Base-by-base conservation (phyloP, 495 filamentous ascomycete species). In the Lasiosphaeria ovina region DNA sequence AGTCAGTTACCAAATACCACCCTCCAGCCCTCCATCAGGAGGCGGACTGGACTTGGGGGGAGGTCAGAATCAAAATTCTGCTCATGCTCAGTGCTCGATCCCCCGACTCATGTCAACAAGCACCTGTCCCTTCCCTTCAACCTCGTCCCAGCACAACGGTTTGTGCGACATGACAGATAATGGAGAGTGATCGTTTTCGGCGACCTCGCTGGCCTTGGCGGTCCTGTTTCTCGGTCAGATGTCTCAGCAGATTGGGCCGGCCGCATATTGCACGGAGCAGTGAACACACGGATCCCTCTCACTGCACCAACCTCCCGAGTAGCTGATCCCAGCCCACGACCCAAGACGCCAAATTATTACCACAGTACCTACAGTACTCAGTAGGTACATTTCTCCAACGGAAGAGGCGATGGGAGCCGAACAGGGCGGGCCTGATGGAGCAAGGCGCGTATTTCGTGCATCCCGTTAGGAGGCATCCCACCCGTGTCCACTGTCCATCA, bases 191-290 rank as follows among this genome's bases (percentile, higher is more conserved):
- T n/a, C 16, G 12, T 47, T 42, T 42, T 47, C 6, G 12, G 16
- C 44, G 16, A 47, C 44, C 12, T 47, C 44, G 44, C 44, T n/a
- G 44, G 44, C 16, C 44, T 47, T 47, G 44, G 44, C 44, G 12
- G 12, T 47, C 5, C 16, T 47, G 12, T 47, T 47, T 47, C 44
- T 47, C 44, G 44, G 44, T 47, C 44, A 7, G 6, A 47, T 47
- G 44, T n/a, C 44, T 14, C 5, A 47, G 11, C 12, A 47, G 16
- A 47, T 14, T 47, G 2, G 12, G 12, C 16, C 44, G 11, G 44
- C 24, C 24, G 44, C 12, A 47, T 47, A 14, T n/a, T 14, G 8
- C 12, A 14, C 12, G 44, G 12, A 11, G 44, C 44, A 47, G 44
- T 24, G 24, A n/a, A 14, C 44, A 2, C 12, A 1, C 11, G 44